Conservation (phyloP, 2,329 filamentous ascomycete species). For the Calonectria pseudoturangicola region DNA sequence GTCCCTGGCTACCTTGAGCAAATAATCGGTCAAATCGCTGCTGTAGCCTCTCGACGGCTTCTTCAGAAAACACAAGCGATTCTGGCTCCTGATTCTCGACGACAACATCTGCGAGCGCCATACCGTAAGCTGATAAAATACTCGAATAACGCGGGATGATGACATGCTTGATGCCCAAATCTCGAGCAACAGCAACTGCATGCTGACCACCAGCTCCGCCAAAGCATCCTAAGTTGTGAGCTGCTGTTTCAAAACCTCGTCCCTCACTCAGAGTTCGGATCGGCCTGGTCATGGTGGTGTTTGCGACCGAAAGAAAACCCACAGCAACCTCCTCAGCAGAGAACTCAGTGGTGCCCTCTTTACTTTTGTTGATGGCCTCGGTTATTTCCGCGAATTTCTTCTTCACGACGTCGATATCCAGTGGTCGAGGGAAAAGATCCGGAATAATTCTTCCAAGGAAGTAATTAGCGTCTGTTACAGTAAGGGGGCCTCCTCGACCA, state of each 20-base stretch:
- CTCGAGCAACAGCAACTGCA: conserved; percentile 61
- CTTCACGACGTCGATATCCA: conserved; percentile 61
- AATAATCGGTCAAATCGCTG: conserved; percentile 6
- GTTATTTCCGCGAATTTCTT: conserved; percentile 63
- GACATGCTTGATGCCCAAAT: conserved; percentile 61
- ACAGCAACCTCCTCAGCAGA: conserved; percentile 58
- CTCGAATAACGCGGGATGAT: conserved; percentile 65
- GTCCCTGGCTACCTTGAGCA: background rate
- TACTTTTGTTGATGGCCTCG: conserved; percentile 60
- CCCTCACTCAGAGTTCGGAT: conserved; percentile 61
- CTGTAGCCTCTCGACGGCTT: conserved; percentile 7
- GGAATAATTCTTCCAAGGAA: conserved; percentile 75
- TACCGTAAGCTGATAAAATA: conserved; percentile 66
- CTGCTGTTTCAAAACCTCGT: conserved; percentile 58
- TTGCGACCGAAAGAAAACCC: conserved; percentile 60
- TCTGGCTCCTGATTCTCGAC: conserved; percentile 56
- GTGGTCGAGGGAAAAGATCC: conserved; percentile 77
- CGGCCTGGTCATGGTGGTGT: conserved; percentile 60
- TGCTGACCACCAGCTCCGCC: conserved; percentile 62
- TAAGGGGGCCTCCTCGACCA: conserved; percentile 79
- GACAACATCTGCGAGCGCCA: conserved; percentile 64
- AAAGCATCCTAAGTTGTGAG: conserved; percentile 60
- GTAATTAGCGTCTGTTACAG: conserved; percentile 82
- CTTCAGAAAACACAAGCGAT: conserved; percentile 35
- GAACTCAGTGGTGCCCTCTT: conserved; percentile 50